A percentile compares a stretch with the other conserved stretches of the same genome.
phyloP scores from a whole-genome alignment of 177 flowering plant species.

The Tripterygium wilfordii region DNA sequence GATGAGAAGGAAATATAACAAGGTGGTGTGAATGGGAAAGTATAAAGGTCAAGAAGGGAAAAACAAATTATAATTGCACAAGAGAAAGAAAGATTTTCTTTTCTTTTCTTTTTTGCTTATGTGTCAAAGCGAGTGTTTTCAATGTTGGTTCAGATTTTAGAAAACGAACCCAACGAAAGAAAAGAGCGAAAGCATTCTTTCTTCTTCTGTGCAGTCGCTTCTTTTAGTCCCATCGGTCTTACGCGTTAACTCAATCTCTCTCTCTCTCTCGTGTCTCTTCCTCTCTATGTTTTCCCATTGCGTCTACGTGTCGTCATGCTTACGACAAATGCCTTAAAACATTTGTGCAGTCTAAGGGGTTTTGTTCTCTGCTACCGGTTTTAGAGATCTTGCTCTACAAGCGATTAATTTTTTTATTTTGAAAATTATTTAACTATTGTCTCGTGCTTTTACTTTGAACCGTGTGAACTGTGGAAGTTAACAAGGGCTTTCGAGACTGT shows the following conservation, averaged over 20 bases:
- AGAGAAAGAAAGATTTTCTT: neutral
- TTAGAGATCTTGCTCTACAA: conserved; percentile 10
- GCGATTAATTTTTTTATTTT: conserved; percentile 2
- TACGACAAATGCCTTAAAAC: conserved; percentile 15
- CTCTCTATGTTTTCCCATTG: conserved; percentile 34
- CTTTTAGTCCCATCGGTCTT: neutral
- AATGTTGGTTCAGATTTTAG: conserved; percentile 16
- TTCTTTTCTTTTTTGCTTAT: conserved; percentile 3
- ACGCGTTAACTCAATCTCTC: neutral
- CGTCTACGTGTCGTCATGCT: conserved; percentile 38
- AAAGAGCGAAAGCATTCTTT: conserved; percentile 2
- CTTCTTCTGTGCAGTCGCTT: neutral
- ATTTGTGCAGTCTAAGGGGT: too few species aligned
- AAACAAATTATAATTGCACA: too few species aligned
- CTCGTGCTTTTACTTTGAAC: neutral
- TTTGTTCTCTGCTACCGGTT: conserved; percentile 12
- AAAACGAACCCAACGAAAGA: neutral
- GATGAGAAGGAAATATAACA: conserved; percentile 10
- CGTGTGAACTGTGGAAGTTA: too few species aligned
- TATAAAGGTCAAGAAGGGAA: conserved; percentile 8
- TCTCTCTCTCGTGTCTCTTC: neutral
- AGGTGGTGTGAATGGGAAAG: conserved; percentile 23
- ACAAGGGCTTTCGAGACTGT: too few species aligned
- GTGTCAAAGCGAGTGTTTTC: conserved; percentile 10
- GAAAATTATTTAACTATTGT: neutral